A percentile compares a stretch with the other conserved stretches of the same genome.
These are phyloP conservation scores for Aspergillus arachidicola DNA, from an alignment of 2,329 filamentous ascomycete genomes.

Conservation along the genomic window DNA sequence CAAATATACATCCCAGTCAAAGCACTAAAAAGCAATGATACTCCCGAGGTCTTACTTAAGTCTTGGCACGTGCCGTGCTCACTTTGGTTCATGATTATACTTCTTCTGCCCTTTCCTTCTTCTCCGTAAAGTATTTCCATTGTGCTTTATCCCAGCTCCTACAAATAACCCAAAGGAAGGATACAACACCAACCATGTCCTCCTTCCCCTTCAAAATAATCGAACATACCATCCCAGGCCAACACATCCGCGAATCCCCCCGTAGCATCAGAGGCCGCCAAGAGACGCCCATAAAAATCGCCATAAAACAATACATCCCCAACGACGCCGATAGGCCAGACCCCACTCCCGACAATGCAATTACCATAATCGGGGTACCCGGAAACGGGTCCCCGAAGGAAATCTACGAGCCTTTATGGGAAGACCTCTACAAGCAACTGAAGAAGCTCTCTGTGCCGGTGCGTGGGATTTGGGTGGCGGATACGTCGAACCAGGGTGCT, in stretches of 20 bases:
- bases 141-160: background rate
- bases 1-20: no score
- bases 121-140: no score
- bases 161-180: no score
- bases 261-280: constrained; percentile 49
- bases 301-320: constrained; percentile 61
- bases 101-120: no score
- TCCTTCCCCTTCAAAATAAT: constrained; percentile 41
- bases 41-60: no score
- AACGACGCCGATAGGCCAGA: constrained; percentile 33
- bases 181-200: background rate
- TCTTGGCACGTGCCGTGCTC: no score
- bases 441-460: constrained; percentile 63
- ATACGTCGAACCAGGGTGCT: constrained; percentile 74
- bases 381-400: constrained; percentile 18
- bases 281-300: constrained; percentile 53
- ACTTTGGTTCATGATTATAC: no score
- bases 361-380: constrained; percentile 20
- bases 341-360: constrained; percentile 42
- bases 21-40: no score
- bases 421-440: constrained; percentile 65
- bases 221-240: constrained; percentile 52
- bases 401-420: constrained; percentile 82
- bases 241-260: constrained; percentile 59
- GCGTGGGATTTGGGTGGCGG: constrained; percentile 78